Base-by-base conservation (phyloP, 495 filamentous ascomycete species). In the Annulohypoxylon stygium region DNA sequence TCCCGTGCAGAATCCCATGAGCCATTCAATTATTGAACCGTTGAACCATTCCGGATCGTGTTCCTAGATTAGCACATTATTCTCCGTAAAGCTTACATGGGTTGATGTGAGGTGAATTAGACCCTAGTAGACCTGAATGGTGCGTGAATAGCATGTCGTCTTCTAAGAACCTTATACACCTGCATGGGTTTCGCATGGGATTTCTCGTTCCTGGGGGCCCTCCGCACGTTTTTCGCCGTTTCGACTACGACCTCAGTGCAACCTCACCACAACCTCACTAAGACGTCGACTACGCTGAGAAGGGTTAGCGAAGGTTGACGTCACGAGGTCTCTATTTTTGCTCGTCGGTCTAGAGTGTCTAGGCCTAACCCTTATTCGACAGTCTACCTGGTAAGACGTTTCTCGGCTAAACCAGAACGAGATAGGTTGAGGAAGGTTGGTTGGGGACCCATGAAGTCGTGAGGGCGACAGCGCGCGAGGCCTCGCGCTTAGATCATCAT, bases 401-500 rank as follows among this genome's bases (percentile, higher is more conserved):
- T 18, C 18, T 8, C 20, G 39, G 10, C 57, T 60, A 60, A 36
- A 26, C 57, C 11, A 43, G 26, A 60, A 60, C 9, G 12, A 45
- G 57, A 33, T 12, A n/a, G 39, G 43, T 43, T 18, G 4, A 60
- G 57, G 11, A n/a, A 26, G 12, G 26, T 26, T 26, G 23, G 50
- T 26, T 26, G 12, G 18, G 16, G 55, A 39, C 16, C 34, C 34
- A 33, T 55, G 51, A 2, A n/a, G 25, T 8, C 43, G 8, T 12
- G n/a, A n/a, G 9, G 20, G 14, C 30, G 53, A 23, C 33, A 39
- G 51, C 36, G 58, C 36, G 58, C 67, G 67, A 74, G 62, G 67
- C 63, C 67, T 74, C 67, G 47, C 67, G 71, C 67, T 64, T 74
- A 67, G 58, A 65, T 67, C 58, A 70, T 73, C 50, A 59, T 67